Evolutionary conservation across 257 asterid genomes (phyloP), one percentile per base, ranked within the genome.

Genomic region (Fraxinus quadrangulata): DNA sequence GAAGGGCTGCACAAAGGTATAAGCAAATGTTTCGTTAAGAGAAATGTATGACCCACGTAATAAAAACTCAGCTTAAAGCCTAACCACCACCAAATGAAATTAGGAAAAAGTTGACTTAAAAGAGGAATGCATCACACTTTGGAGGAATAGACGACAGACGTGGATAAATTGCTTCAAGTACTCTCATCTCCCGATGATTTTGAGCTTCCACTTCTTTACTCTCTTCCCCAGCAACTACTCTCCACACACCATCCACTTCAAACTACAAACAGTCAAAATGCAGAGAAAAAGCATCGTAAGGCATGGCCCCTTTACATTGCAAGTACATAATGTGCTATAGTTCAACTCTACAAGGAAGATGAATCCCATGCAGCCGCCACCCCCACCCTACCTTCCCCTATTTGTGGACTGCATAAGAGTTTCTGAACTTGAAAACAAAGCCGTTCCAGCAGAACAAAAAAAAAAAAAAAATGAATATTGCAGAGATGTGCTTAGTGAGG

Each of bases 121-220:
- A 66, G 73, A 72, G 59, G 26, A 28, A 81, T 76, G 78, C 47
- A 70, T 69, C 84, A 45, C 74, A 96, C 99, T 96, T 85, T 42
- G 86, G 87, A 80, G 99, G 99, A 84, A 96, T 93, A 75, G 97
- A 88, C 11, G 99, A 90, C 11, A 87, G 92, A 24, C 97, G 97
- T 6, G 99, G 99, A 85, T 96, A 96, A 36, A 93, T 88, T 21
- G 99, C 99, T 89, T 96, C 98, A 0, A 96, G 88, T 72, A 96
- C 92, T 85, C 90, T 88, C 89, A 88, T 81, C 80, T 86, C 96
- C 39, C 99, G 91, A 71, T 84, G 84, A 70, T 85, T 87, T 77
- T 93, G 92, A 39, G 75, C 74, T 76, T 89, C 95, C 31, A 71
- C 71, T 78, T 96, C 98, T 72, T 68, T 65, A 89, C 98, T 90